Percentiles rank a stretch among this genome's conserved stretches.
Conservation (phyloP, 2,329 filamentous ascomycete species). For the Neurospora sp. region DNA sequence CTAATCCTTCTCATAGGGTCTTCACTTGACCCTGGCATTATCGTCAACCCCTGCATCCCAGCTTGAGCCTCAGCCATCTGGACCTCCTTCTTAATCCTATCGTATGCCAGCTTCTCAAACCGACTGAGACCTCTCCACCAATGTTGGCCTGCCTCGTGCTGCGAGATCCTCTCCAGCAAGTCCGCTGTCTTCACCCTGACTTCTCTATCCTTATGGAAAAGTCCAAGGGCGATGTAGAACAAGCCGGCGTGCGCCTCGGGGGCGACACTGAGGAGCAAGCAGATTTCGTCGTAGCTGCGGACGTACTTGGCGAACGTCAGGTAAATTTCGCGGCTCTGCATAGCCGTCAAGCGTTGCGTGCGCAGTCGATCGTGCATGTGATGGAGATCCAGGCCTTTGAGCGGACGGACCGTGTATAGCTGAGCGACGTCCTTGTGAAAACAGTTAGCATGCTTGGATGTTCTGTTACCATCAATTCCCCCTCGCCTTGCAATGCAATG, state of each 20-base stretch:
- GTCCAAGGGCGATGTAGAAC: slow-evolving; percentile 81
- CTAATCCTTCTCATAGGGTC: not conserved
- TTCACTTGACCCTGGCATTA: not conserved
- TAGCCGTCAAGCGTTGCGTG: slow-evolving; percentile 64
- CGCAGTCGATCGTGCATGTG: slow-evolving; percentile 89
- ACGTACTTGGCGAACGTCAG: slow-evolving; percentile 66
- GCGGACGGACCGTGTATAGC: slow-evolving; percentile 52
- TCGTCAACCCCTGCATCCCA: slow-evolving; percentile 4
- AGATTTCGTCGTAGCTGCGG: slow-evolving; percentile 75
- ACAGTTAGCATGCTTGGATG: slow-evolving; percentile 8
- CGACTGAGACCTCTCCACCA: slow-evolving; percentile 82
- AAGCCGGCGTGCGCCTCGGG: slow-evolving; percentile 80
- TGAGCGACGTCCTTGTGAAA: slow-evolving; percentile 49
- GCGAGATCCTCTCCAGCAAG: slow-evolving; percentile 69
- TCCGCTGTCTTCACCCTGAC: slow-evolving; percentile 71
- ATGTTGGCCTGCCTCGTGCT: slow-evolving; percentile 84
- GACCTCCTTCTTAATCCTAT: slow-evolving; percentile 61
- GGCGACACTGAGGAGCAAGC: slow-evolving; percentile 69
- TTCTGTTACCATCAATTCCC: not conserved
- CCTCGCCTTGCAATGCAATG: not conserved
- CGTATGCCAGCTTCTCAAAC: slow-evolving; percentile 81
- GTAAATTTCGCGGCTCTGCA: slow-evolving; percentile 77
- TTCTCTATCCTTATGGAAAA: slow-evolving; percentile 80
- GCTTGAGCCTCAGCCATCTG: slow-evolving; percentile 35
- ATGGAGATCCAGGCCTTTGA: slow-evolving; percentile 76